Base-by-base conservation (phyloP, 768 basidiomycete species). In the Tubosaeta sp. region DNA sequence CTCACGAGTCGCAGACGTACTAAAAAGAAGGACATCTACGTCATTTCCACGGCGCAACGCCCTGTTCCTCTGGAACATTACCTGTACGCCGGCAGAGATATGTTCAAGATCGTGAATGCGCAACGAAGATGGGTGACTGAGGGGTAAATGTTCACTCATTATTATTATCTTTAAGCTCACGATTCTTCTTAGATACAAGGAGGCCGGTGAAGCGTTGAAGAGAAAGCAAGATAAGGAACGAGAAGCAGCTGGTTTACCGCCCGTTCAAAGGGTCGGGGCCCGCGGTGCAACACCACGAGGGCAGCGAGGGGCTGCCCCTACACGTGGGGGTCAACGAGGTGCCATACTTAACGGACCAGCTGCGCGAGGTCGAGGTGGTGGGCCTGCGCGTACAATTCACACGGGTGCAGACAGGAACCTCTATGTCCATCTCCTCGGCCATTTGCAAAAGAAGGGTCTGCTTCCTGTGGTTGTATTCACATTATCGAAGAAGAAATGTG, bases 11-110 rank as follows among this genome's bases (percentile, higher is more conserved):
- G 9, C 59, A 98, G 95, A 6, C 90, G 96, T 14, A 99, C 96
- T 2, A 98, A 99, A 74, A 95, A 94, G 77, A 98, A 97, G 68
- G 94, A 98, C 57, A 97, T 99, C 48, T 98, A 97, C 67, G 96
- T 99, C 42, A 98, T 99, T 56, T 95, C 91, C 9, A 99, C 96
- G 0, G 83, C 87, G 3, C 94, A 97, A 68, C 79, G 96, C 48
- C 96, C 96, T 0, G 96, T 99, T 6, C 96, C 96, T 6, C 77
- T 99, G 48, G 95, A 98, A 69, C 95, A 98, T 73, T 95, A 86
- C 70, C 74, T 99, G 3, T 99, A 96, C 69, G 92, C 94, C 6
- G 90, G 93, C n/a, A 79, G 86, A 51, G 94, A 96, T 39, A 74
- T 87, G 61, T 88, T 89, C 76, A 97, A 95, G 72, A 90, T 98